Base-by-base conservation (phyloP, 441 rosid species). In the Isatis lusitanica region DNA sequence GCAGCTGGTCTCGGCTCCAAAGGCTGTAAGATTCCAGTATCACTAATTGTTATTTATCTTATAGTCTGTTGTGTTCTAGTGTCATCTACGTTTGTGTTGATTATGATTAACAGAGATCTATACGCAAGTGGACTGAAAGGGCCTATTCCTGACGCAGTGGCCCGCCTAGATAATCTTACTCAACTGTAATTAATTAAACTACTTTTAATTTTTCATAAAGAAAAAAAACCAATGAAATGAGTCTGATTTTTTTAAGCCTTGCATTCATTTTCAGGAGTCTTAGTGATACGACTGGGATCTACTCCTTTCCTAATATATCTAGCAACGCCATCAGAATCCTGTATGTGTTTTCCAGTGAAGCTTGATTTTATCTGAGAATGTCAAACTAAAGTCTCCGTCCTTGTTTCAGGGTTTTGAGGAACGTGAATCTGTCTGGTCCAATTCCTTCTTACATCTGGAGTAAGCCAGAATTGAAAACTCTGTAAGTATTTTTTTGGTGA, bases 381-480 rank as follows among this genome's bases (percentile, higher is more conserved):
- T 66, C 8, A 35, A 55, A 66, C 60, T 66, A 53, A 26, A 8
- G 24, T 36, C 12, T 36, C 38, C 2, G 17, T 24, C 5, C 15
- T 5, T 59, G 21, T 31, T 60, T 4, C 63, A 74, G 73, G 56
- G 9, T 74, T 40, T 67, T 74, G 68, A 74, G 78, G 73, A 74
- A 67, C 60, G 63, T 74, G 63, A 4, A 13, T 21, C 1, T 74
- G 68, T 60, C 57, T 31, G 78, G 78, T 60, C 24, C 39, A 15
- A 74, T 74, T 42, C 78, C 68, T 60, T 1, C 78, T 51, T 74
- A 60, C 78, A 67, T 74, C 2, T 74, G 78, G 78, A 21, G 17
- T 10, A 59, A 13, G 21, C 55, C 48, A 1, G 0, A 0, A 0
- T 13, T 74, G 7, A 6, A 7, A 66, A 21, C 31, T 18, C 67